Conservation (phyloP, 2,329 filamentous ascomycete species). For the Aspergillus pseudoterreus region DNA sequence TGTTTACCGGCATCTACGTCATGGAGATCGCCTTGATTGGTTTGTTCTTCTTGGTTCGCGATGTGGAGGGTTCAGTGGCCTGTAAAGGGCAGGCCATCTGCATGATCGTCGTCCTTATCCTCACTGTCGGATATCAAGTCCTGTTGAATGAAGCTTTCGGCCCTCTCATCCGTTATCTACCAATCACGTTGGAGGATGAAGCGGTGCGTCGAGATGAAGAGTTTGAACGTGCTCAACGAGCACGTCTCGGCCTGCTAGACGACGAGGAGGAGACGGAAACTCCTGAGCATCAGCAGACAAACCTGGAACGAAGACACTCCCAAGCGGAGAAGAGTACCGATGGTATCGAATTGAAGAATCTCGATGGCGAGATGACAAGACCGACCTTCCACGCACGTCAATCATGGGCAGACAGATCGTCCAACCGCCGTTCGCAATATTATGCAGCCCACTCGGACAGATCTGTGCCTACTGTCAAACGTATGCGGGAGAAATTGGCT, state of each 20-base stretch:
- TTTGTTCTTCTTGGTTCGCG: conserved; percentile 74
- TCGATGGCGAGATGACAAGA: conserved; percentile 25
- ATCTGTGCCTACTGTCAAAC: conserved; percentile 29
- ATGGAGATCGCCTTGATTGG: conserved; percentile 90
- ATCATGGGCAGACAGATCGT: conserved; percentile 44
- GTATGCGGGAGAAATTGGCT: conserved; percentile 34
- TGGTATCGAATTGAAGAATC: conserved; percentile 46
- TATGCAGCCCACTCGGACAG: conserved; percentile 34
- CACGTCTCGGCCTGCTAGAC: conserved; percentile 60
- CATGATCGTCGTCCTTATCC: conserved; percentile 71
- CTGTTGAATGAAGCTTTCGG: conserved; percentile 79
- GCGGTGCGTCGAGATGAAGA: conserved; percentile 86
- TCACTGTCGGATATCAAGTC: conserved; percentile 75
- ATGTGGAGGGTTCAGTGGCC: conserved; percentile 51
- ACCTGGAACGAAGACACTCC: conserved; percentile 40
- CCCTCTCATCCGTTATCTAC: conserved; percentile 82
- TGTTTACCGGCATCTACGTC: conserved; percentile 90
- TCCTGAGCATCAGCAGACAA: conserved; percentile 45
- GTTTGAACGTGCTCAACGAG: conserved; percentile 75
- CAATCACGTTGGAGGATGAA: conserved; percentile 93
- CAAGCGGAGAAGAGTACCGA: conserved; percentile 40
- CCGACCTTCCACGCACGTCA: conserved; percentile 19
- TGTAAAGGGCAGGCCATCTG: conserved; percentile 75
- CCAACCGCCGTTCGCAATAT: conserved; percentile 38
- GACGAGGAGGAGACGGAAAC: conserved; percentile 39